phyloP scores from a whole-genome alignment of 306 rosid species.

The Vigna reflexopilosa region DNA sequence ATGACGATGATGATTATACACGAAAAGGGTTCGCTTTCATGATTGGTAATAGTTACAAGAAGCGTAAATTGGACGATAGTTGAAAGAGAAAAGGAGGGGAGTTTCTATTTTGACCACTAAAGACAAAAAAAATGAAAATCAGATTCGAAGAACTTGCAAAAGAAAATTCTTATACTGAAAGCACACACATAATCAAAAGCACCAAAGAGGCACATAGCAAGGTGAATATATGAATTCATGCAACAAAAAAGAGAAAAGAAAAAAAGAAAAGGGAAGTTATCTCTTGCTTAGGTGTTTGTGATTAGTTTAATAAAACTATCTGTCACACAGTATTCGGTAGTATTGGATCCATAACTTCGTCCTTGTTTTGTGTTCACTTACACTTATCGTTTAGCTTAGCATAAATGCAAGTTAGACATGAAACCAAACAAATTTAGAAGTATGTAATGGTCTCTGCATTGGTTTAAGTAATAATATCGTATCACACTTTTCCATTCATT shows the following conservation, averaged over 20 bases:
- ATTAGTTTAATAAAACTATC: slow-evolving; percentile 35
- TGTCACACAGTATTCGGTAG: slow-evolving; percentile 39
- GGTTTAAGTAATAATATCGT: not conserved
- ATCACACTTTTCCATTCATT: no score
- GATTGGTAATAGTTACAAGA: slow-evolving; percentile 33
- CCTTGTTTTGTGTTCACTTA: not conserved
- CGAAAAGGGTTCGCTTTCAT: slow-evolving; percentile 33
- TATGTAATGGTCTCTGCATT: slow-evolving; percentile 4
- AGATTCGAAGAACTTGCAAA: slow-evolving; percentile 43
- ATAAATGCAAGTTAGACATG: not conserved
- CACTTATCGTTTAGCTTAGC: slow-evolving; percentile 21
- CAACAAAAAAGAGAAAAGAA: not conserved
- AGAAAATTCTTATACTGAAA: slow-evolving; percentile 40
- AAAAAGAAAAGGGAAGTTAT: not conserved
- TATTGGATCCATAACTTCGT: slow-evolving; percentile 38
- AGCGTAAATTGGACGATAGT: slow-evolving; percentile 44
- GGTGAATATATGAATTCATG: not conserved
- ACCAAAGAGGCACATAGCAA: slow-evolving; percentile 23
- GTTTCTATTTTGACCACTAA: slow-evolving; percentile 46
- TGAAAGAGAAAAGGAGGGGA: slow-evolving; percentile 18
- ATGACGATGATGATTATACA: not conserved
- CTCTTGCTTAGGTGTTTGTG: slow-evolving; percentile 40
- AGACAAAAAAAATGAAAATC: slow-evolving; percentile 35
- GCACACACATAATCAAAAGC: not conserved
- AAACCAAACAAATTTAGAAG: slow-evolving; percentile 5